Evolutionary conservation across 257 asterid genomes (phyloP).

Genomic region (Schizonepeta tenuifolia): DNA sequence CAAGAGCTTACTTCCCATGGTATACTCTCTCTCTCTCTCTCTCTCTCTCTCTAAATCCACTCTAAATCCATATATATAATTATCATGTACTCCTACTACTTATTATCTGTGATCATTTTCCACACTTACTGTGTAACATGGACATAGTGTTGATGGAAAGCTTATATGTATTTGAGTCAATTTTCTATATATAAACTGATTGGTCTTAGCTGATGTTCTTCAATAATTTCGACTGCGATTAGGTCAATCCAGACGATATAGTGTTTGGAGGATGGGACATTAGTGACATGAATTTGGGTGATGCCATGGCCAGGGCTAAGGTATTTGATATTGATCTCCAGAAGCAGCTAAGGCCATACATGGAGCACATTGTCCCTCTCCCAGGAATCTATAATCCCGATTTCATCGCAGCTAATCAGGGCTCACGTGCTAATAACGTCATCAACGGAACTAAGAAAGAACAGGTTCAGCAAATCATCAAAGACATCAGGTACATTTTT

Average conservation of each 20-base stretch:
- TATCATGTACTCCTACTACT: too few relatives aligned
- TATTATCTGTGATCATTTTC: too few relatives aligned
- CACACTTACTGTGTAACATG: too few relatives aligned
- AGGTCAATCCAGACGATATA: constrained; percentile 93
- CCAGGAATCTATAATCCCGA: constrained; percentile 95
- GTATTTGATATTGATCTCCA: constrained; percentile 94
- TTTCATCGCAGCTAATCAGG: constrained; percentile 99
- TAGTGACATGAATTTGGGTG: constrained; percentile 90
- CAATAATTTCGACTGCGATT: background rate
- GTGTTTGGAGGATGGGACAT: constrained; percentile 99
- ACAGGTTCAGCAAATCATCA: constrained; percentile 76
- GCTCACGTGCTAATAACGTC: constrained; percentile 84
- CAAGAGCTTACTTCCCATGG: constrained; percentile 97
- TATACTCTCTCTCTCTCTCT: constrained; percentile 4
- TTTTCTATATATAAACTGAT: background rate
- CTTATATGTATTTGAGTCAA: background rate
- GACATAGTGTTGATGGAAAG: too few relatives aligned
- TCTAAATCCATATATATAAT: too few relatives aligned
- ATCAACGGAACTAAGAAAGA: constrained; percentile 88
- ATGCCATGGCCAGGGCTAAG: constrained; percentile 94
- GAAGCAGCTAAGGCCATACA: constrained; percentile 92
- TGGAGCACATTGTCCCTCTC: constrained; percentile 98
- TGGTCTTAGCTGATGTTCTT: background rate
- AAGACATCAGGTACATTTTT: constrained; percentile 70
- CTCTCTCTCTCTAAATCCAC: background rate